Conservation (phyloP, 768 basidiomycete species). For the Macrocybe gigantea region DNA sequence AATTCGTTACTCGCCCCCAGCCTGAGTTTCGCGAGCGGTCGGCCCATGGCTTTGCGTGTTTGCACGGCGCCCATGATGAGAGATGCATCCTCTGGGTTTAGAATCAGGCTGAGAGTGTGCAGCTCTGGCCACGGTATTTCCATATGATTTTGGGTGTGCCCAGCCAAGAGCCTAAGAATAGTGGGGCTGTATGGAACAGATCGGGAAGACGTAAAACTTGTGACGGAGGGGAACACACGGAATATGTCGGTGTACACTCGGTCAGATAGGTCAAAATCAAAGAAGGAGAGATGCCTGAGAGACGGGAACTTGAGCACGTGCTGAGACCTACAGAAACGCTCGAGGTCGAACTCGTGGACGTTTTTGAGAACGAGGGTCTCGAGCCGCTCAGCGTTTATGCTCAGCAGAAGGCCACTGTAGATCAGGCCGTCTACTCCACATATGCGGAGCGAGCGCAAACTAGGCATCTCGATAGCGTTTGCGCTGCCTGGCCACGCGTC, state of each 20-base stretch:
- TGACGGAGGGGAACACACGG: slow-evolving; percentile 26
- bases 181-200: slow-evolving; percentile 13
- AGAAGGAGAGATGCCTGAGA: slow-evolving; percentile 31
- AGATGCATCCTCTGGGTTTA: slow-evolving; percentile 19
- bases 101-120: slow-evolving; percentile 21
- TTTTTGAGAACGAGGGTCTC: slow-evolving; percentile 36
- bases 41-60: slow-evolving; percentile 15
- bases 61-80: slow-evolving; percentile 18
- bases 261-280: slow-evolving; percentile 33
- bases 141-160: not conserved
- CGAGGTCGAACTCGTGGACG: slow-evolving; percentile 35
- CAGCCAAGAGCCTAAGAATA: slow-evolving; percentile 21
- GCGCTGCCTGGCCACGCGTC: slow-evolving; percentile 18
- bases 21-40: slow-evolving; percentile 23
- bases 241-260: slow-evolving; percentile 23
- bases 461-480: slow-evolving; percentile 24
- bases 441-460: slow-evolving; percentile 35
- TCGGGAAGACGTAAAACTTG: slow-evolving; percentile 22
- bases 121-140: slow-evolving; percentile 29
- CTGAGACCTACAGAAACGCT: slow-evolving; percentile 23
- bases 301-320: slow-evolving; percentile 21
- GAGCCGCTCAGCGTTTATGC: slow-evolving; percentile 32
- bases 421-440: slow-evolving; percentile 29
- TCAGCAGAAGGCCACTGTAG: slow-evolving; percentile 31
- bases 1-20: slow-evolving; percentile 18